phyloP scores from a whole-genome alignment of 306 rosid species.

The Dalbergia cultrata region DNA sequence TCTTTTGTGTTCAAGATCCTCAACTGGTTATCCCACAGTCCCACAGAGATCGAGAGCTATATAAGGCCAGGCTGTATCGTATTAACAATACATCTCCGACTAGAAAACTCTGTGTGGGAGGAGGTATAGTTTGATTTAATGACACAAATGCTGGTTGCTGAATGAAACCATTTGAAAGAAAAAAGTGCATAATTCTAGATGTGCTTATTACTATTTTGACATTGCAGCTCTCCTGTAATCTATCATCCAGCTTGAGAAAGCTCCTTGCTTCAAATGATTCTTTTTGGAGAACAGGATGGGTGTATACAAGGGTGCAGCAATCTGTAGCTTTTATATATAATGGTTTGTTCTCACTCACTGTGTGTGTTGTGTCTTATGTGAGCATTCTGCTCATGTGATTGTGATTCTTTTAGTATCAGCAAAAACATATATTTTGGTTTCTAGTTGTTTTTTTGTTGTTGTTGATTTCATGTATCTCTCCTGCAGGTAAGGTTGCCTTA shows the following conservation, averaged over 20 bases:
- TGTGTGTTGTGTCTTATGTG: conserved; percentile 25
- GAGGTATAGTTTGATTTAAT: conserved; percentile 65
- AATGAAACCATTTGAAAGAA: conserved; percentile 1
- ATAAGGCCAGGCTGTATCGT: conserved; percentile 89
- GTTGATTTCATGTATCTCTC: conserved; percentile 31
- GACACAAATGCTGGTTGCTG: conserved; percentile 23
- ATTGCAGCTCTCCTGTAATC: conserved; percentile 73
- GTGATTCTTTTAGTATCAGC: not conserved
- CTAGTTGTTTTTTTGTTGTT: not conserved
- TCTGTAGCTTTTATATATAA: conserved; percentile 74
- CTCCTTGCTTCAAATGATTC: conserved; percentile 73
- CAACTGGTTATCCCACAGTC: conserved; percentile 79
- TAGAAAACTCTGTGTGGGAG: conserved; percentile 71
- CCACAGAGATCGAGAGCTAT: conserved; percentile 87
- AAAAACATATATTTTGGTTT: conserved; percentile 17
- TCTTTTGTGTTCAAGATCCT: conserved; percentile 63
- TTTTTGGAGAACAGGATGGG: conserved; percentile 93
- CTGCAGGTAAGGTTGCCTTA: conserved; percentile 80
- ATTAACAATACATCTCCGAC: conserved; percentile 72
- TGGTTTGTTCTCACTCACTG: conserved; percentile 61
- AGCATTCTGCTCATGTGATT: conserved; percentile 28
- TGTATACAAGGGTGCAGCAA: conserved; percentile 72
- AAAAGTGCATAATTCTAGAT: conserved; percentile 4
- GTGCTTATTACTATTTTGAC: conserved; percentile 32
- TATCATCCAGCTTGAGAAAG: conserved; percentile 71